Base-by-base conservation (phyloP, 2,329 filamentous ascomycete genomes). In the Amauroascus niger region DNA sequence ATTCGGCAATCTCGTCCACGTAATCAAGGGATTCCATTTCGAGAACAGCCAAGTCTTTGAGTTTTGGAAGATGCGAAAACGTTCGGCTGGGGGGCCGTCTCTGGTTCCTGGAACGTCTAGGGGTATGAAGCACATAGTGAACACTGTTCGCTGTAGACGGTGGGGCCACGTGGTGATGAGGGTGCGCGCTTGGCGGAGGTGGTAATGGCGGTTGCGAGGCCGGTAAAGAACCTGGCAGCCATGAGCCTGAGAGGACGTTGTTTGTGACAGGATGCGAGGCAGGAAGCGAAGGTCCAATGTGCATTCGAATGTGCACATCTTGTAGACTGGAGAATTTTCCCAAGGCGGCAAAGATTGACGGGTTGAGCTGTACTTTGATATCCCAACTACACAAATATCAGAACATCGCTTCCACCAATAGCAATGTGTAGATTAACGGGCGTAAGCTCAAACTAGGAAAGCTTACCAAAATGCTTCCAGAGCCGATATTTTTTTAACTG, bases 1-100 rank as follows among this genome's bases (percentile, higher is more conserved):
- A 82, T 4, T 70, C 61, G 57, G 74, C 76, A 56, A 84, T 71
- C 64, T 84, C 81, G 1, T 71, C 64, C 11, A 82, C 61, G 30
- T 79, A 69, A 32, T 81, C 78, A 3, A 82, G 68, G 26, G 68
- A 74, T 55, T 84, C 81, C 50, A 84, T 82, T 57, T 84, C 81
- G 32, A 84, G 69, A 6, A 84, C 68, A 3, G 74, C 68, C 13
- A 84, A 67, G 3, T 63, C 74, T 58, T 74, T 76, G 13, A 84
- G 69, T 35, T 74, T 72, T 47, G 71, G 76, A 67, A 84, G 83
- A 0, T 76, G 78, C 0, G 78, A 79, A 4, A 84, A 63, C 0
- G 53, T 55, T 14, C 26, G 41, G 78, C 40, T 28, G 14, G 22
- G 43, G 11, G 49, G 45, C 30, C 44, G 50, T 18, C 8, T 22